These are phyloP conservation scores for Eucalyptus polybractea DNA, from an alignment of 345 rosid species.

Conservation along the genomic window DNA sequence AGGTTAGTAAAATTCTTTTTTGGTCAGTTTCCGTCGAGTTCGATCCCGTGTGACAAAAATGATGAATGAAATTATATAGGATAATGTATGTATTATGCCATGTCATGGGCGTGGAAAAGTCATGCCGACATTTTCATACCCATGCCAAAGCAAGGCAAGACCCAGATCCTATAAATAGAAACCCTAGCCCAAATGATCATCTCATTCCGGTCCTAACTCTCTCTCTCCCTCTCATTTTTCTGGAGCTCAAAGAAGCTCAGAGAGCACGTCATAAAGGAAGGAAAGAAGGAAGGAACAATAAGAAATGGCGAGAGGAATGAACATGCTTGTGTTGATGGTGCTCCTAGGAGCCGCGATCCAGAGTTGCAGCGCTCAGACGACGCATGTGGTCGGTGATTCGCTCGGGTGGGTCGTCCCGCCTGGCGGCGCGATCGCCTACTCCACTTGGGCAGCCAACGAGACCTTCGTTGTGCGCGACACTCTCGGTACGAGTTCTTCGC, in stretches of 20 bases:
- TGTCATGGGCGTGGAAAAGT: not conserved
- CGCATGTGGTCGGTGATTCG: conserved; percentile 18
- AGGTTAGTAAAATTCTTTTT: not conserved
- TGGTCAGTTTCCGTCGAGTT: not conserved
- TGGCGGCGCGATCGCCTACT: conserved; percentile 2
- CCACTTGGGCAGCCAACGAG: conserved; percentile 32
- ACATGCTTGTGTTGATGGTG: not conserved
- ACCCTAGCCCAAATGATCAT: not conserved
- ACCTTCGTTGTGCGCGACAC: conserved; percentile 30
- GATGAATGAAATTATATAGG: not conserved
- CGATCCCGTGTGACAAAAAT: accelerated
- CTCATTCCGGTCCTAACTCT: not conserved
- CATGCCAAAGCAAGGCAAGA: not conserved
- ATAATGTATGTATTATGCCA: not conserved
- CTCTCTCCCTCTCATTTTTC: not conserved
- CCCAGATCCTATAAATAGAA: not conserved
- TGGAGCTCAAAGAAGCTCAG: not conserved
- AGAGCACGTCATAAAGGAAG: conserved; percentile 1
- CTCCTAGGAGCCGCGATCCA: not conserved
- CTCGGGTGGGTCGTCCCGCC: conserved; percentile 27
- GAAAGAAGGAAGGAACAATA: not conserved
- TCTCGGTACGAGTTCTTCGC: conserved; percentile 13
- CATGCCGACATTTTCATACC: not conserved
- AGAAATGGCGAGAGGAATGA: not conserved
- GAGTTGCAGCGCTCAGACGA: conserved; percentile 13